phyloP scores from a whole-genome alignment of 208 protist species.

The Acanthamoeba lenticulata region DNA sequence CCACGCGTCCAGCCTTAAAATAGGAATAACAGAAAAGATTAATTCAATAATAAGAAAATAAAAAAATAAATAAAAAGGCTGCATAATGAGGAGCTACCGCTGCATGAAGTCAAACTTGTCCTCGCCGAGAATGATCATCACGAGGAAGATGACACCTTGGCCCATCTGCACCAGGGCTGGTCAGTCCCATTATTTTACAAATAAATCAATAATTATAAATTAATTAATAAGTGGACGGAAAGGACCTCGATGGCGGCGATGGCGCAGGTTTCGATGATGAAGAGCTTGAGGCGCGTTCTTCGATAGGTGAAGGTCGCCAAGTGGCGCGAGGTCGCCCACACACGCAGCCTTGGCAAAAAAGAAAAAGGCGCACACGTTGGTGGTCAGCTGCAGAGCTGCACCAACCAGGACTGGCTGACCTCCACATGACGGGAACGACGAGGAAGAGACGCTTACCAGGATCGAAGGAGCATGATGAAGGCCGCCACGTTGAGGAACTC shows the following conservation, averaged over 20 bases:
- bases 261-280: not conserved
- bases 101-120: slow-evolving; percentile 25
- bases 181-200: not conserved
- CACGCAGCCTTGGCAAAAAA: not conserved
- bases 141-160: not conserved
- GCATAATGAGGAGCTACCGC: not conserved
- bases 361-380: not conserved
- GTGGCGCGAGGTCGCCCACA: slow-evolving; percentile 31
- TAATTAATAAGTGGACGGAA: not conserved
- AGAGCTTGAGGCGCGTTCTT: not conserved
- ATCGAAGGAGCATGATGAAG: slow-evolving; percentile 36
- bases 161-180: not conserved
- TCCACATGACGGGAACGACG: not conserved
- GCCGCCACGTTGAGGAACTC: slow-evolving; percentile 48
- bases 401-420: no score
- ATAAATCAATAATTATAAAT: not conserved
- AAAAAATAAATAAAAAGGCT: not conserved
- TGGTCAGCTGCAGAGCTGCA: not conserved
- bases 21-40: not conserved
- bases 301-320: slow-evolving; percentile 31
- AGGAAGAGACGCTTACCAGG: not conserved
- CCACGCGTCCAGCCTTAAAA: slow-evolving; percentile 1
- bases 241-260: not conserved
- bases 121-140: not conserved
- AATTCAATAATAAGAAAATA: no score